Percentiles rank a stretch among this genome's conserved stretches.
Conservation (phyloP, 2,329 filamentous ascomycete species). For the Claviceps digitariae region DNA sequence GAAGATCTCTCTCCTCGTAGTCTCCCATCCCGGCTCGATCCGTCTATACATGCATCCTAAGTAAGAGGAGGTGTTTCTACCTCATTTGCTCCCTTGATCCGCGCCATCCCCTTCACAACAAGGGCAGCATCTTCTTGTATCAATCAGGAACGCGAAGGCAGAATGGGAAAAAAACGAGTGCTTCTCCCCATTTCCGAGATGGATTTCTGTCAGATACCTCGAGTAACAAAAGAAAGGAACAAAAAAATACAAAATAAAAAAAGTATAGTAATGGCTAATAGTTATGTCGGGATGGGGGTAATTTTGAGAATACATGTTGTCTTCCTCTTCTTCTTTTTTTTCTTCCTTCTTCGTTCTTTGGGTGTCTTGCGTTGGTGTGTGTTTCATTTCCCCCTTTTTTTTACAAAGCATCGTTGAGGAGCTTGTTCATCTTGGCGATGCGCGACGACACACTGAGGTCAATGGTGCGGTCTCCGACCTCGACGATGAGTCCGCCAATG, state of each 20-base stretch:
- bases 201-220: background rate
- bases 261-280: background rate
- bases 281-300: background rate
- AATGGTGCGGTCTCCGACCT: constrained; percentile 95
- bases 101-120: background rate
- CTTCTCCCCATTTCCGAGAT: background rate
- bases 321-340: constrained; percentile 11
- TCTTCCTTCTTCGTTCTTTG: constrained; percentile 9
- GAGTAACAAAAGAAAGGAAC: background rate
- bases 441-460: constrained; percentile 91
- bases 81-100: too few species aligned
- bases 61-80: background rate
- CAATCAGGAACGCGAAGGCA: background rate
- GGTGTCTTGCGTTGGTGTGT: background rate
- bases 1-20: background rate
- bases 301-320: background rate
- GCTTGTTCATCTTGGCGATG: constrained; percentile 98
- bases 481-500: constrained; percentile 83
- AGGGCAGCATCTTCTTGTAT: background rate
- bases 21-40: background rate
- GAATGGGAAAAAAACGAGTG: background rate
- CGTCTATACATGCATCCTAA: background rate
- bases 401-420: constrained; percentile 93
- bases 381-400: constrained; percentile 22
- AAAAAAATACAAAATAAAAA: background rate